Conservation (phyloP, 2,329 filamentous ascomycete genomes). For the Pezicula neosporulosa region DNA sequence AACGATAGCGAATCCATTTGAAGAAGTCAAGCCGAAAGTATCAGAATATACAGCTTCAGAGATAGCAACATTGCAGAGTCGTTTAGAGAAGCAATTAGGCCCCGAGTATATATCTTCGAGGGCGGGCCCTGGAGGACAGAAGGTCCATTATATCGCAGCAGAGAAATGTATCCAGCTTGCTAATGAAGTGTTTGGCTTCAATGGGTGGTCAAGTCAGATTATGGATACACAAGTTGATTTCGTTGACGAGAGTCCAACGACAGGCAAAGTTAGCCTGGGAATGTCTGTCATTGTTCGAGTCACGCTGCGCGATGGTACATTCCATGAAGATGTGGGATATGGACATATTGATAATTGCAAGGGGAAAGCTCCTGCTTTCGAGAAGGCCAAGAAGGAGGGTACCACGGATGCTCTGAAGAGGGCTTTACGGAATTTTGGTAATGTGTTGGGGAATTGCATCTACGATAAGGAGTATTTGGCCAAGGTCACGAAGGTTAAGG, state of each 20-base stretch:
- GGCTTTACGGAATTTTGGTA: constrained; percentile 86
- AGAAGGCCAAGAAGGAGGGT: constrained; percentile 98
- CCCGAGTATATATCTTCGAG: constrained; percentile 93
- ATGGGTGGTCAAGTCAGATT: constrained; percentile 96
- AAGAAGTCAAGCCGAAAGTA: constrained; percentile 65
- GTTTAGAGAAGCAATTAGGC: constrained; percentile 88
- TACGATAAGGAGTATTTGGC: constrained; percentile 94
- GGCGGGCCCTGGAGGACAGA: constrained; percentile 76
- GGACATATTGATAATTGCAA: constrained; percentile 95
- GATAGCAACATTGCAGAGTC: constrained; percentile 81
- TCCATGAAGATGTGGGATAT: constrained; percentile 95
- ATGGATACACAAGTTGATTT: constrained; percentile 94
- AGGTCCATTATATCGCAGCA: constrained; percentile 90
- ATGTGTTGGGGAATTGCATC: constrained; percentile 95
- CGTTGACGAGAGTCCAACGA: constrained; percentile 80
- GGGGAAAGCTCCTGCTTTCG: constrained; percentile 91
- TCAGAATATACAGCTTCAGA: constrained; percentile 84
- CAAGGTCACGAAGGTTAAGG: constrained; percentile 88
- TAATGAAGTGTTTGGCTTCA: constrained; percentile 95
- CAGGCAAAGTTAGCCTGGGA: constrained; percentile 77
- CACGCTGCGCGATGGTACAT: constrained; percentile 90
- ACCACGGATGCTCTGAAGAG: constrained; percentile 93
- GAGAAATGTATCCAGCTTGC: constrained; percentile 95
- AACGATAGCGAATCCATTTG: constrained; percentile 72
- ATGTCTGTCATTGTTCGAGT: constrained; percentile 88